These are phyloP conservation scores for Theileria parva DNA, from an alignment of 169 alveolate species.

Conservation along the genomic window DNA sequence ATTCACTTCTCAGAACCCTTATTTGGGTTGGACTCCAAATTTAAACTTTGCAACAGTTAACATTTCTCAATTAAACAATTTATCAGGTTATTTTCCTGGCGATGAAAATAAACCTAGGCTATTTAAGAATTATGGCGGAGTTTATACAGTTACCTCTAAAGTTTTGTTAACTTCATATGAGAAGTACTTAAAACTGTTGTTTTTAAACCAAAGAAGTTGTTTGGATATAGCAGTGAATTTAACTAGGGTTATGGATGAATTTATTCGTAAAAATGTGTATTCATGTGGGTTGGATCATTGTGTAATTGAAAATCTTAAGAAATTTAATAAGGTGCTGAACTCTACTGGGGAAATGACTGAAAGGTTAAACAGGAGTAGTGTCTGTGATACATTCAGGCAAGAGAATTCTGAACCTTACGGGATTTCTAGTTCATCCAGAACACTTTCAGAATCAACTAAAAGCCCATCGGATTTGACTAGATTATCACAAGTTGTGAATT, in stretches of 20 bases:
- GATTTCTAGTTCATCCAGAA: background rate
- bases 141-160: slow-evolving; percentile 14
- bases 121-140: slow-evolving; percentile 19
- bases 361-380: background rate
- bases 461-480: background rate
- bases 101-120: background rate
- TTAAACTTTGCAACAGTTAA: slow-evolving; percentile 22
- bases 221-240: background rate
- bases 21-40: slow-evolving; percentile 64
- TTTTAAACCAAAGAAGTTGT: slow-evolving; percentile 1
- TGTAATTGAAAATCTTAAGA: slow-evolving; percentile 7
- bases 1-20: slow-evolving; percentile 31
- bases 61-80: background rate
- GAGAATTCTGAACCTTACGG: background rate
- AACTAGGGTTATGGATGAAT: slow-evolving; percentile 9
- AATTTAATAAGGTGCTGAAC: slow-evolving; percentile 6
- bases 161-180: background rate
- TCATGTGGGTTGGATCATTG: slow-evolving; percentile 4
- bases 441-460: no score
- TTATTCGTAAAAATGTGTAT: background rate
- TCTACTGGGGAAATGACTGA: background rate
- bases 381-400: slow-evolving; percentile 4
- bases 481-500: slow-evolving; percentile 24
- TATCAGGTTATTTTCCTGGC: background rate
- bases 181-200: background rate